Conservation (phyloP, 768 basidiomycete species). For the Boletus insuetus region DNA sequence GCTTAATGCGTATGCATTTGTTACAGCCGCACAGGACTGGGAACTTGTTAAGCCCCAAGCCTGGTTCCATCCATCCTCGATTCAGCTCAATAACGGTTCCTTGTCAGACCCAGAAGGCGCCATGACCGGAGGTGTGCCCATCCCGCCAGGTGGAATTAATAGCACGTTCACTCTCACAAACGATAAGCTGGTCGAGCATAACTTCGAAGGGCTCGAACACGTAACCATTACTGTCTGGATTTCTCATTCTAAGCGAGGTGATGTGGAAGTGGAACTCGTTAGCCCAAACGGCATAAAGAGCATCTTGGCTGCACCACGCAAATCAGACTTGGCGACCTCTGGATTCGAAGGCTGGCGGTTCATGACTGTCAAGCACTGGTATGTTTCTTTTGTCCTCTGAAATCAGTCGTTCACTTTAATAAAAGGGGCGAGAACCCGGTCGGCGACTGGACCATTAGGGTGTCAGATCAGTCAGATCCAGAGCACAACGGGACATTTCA, state of each 20-base stretch:
- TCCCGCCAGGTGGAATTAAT: conserved; percentile 60
- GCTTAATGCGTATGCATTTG: conserved; percentile 78
- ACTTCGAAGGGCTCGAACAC: conserved; percentile 89
- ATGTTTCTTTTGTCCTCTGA: conserved; percentile 10
- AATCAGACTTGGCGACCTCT: conserved; percentile 55
- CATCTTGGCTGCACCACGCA: conserved; percentile 71
- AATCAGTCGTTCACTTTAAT: conserved; percentile 11
- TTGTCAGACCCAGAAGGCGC: conserved; percentile 44
- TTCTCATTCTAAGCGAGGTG: conserved; percentile 79
- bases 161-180: conserved; percentile 65
- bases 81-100: conserved; percentile 62
- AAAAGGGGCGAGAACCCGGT: conserved; percentile 88
- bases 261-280: conserved; percentile 86
- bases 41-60: conserved; percentile 89
- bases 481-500: conserved; percentile 66
- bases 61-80: conserved; percentile 75
- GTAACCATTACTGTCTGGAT: conserved; percentile 93
- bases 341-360: conserved; percentile 98
- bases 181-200: conserved; percentile 64
- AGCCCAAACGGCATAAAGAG: conserved; percentile 88
- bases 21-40: conserved; percentile 82
- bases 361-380: conserved; percentile 99
- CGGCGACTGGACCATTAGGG: conserved; percentile 86
- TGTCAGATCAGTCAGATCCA: conserved; percentile 74
- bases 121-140: conserved; percentile 64